A percentile compares a stretch with the other conserved stretches of the same genome.
Evolutionary conservation across 1,139 yeast genomes (phyloP).

Genomic region (Suhomyces yuchorum): DNA sequence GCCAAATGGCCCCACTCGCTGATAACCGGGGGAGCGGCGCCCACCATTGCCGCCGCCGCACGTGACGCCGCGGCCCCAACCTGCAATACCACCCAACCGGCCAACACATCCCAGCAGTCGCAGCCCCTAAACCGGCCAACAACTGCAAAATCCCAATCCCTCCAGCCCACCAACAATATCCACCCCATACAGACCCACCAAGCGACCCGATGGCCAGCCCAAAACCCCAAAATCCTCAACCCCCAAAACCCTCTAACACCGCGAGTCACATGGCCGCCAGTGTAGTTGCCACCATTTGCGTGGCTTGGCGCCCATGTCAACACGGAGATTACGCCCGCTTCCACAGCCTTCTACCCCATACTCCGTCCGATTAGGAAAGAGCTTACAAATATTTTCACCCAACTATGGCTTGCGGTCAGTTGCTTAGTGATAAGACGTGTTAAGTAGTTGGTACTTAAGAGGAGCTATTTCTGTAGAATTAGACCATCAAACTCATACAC

Average conservation of each 20-base stretch:
- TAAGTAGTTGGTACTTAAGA: background rate
- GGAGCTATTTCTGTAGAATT: background rate
- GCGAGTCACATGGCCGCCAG: background rate
- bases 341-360: background rate
- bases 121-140: too few relatives aligned
- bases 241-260: background rate
- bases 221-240: background rate
- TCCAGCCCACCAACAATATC: too few relatives aligned
- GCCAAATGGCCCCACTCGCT: background rate
- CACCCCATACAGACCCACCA: too few relatives aligned
- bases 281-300: background rate
- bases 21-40: too few relatives aligned
- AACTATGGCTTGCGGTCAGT: background rate
- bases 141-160: too few relatives aligned
- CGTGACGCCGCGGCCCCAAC: too few relatives aligned
- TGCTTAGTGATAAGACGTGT: slow-evolving; percentile 6
- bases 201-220: too few relatives aligned
- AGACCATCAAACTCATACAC: too few relatives aligned
- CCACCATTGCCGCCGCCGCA: too few relatives aligned
- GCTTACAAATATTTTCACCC: slow-evolving; percentile 3
- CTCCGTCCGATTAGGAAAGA: background rate
- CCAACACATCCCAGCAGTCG: too few relatives aligned
- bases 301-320: background rate
- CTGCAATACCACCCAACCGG: too few relatives aligned
- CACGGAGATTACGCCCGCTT: background rate